Evolutionary conservation across 208 protist genomes (phyloP), one percentile per base, ranked within the genome.

Genomic region (Vickermania spadyakhi): DNA sequence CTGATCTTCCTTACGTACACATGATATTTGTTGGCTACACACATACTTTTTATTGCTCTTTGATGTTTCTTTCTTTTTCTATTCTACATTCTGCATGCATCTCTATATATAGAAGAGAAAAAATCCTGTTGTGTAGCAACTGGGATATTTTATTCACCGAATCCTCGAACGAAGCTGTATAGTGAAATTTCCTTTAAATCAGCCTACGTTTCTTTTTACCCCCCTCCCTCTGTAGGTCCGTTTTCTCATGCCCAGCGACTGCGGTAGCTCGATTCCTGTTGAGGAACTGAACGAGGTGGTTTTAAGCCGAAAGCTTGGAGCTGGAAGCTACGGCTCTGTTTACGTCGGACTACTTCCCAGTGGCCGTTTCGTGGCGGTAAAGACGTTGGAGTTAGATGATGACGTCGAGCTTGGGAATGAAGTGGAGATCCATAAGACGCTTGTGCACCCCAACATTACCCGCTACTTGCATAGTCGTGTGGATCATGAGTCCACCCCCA

Each of bases 361-460:
- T 52, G 89, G 89, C 4, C 72, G 73, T 23, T 96, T 94, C 59
- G 90, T 96, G 1, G 90, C 90, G 0, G 90, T 94, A 53, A 96
- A 96, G 71, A 70, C 86, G 45, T 56, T 96, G 11, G 85, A 93
- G 69, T 71, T 96, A 14, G 69, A 75, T 0, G 86, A 96, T 25
- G 82, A 91, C 62, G 77, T 84, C 1, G 81, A 84, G 28, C 75
- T 73, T 18, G 91, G 89, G 68, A 92, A 68, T 18, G 89, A 97
- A 70, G 84, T 97, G 45, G 83, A 90, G 64, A 91, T 97, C 59
- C 84, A 96, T 66, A 77, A 80, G 51, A 91, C 84, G 50, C 66
- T 97, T 68, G 79, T 79, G 14, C 92, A 97, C 65, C 81, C 89
- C 22, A 96, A 97, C 72, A 92, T 97, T 55, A 93, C 93, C 60